A percentile compares a stretch with the other conserved stretches of the same genome.
phyloP scores from a whole-genome alignment of 2,329 filamentous ascomycete genomes.

The Botrytis pseudocinerea region DNA sequence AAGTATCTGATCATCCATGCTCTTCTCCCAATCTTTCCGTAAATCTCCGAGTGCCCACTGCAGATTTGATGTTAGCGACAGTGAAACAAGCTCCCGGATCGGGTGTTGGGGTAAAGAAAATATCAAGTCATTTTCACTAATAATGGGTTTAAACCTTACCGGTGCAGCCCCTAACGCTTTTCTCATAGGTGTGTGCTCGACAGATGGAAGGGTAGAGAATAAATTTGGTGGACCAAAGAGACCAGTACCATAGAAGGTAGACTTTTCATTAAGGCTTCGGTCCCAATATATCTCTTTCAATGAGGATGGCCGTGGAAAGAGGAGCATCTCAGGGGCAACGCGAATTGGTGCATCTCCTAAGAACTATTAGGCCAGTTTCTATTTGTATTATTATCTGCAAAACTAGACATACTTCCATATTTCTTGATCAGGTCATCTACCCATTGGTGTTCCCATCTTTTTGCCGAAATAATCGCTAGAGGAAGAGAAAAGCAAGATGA shows the following conservation, averaged over 20 bases:
- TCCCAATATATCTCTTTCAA: conserved; percentile 47
- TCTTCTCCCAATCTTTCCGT: not conserved
- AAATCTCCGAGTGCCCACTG: conserved; percentile 12
- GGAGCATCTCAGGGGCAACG: conserved; percentile 41
- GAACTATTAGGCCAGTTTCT: not conserved
- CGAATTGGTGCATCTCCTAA: conserved; percentile 33
- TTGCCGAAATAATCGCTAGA: conserved; percentile 6
- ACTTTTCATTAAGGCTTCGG: conserved; percentile 43
- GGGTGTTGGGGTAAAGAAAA: not conserved
- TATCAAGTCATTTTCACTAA: too few species aligned
- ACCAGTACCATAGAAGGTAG: conserved; percentile 42
- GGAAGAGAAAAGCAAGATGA: conserved; percentile 8
- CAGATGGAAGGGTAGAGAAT: not conserved
- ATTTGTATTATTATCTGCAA: too few species aligned
- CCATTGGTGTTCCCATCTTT: conserved; percentile 4
- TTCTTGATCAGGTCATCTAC: not conserved
- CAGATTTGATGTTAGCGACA: not conserved
- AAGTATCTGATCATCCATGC: not conserved
- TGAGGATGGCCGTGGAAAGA: conserved; percentile 43
- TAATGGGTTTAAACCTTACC: not conserved
- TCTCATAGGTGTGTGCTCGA: not conserved
- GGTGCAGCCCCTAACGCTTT: conserved; percentile 8
- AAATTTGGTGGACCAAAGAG: conserved; percentile 43
- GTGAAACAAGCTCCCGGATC: too few species aligned
- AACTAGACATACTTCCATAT: not conserved